Evolutionary conservation across 2,329 filamentous ascomycete genomes (phyloP).

Genomic region (Elsinoe batatas): DNA sequence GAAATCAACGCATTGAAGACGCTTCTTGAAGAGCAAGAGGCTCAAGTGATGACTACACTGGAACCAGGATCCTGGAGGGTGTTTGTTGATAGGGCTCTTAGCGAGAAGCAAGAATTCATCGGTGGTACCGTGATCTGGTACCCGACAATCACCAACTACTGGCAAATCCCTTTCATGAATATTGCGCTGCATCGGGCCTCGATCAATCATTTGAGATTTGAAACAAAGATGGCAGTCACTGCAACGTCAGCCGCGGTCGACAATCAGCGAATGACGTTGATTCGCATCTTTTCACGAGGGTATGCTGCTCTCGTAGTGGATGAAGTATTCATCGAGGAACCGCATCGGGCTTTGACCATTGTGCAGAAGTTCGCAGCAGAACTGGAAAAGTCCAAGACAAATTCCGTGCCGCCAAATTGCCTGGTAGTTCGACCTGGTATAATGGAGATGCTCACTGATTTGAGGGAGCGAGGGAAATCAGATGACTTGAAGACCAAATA

Average conservation of each 20-base stretch:
- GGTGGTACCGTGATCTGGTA: constrained; percentile 15
- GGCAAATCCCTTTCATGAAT: constrained; percentile 17
- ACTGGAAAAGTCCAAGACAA: neutral
- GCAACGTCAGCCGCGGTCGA: neutral
- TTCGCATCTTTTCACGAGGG: constrained; percentile 31
- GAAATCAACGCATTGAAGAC: constrained; percentile 20
- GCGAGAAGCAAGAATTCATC: neutral
- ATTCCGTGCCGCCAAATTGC: neutral
- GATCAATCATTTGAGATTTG: constrained; percentile 14
- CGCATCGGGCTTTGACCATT: constrained; percentile 28
- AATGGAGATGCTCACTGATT: neutral
- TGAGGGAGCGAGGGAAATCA: neutral
- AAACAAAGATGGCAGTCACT: neutral
- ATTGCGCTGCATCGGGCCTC: neutral
- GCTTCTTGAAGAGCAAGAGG: constrained; percentile 18
- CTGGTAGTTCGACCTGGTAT: constrained; percentile 8
- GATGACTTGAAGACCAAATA: neutral
- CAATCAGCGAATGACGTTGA: constrained; percentile 17
- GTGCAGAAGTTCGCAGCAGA: constrained; percentile 28
- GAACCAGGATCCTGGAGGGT: neutral
- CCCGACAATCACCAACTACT: constrained; percentile 9
- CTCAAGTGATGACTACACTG: constrained; percentile 20
- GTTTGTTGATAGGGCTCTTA: neutral
- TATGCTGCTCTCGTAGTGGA: constrained; percentile 35
- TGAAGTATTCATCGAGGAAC: constrained; percentile 32